A percentile compares a stretch with the other conserved stretches of the same genome.
These are phyloP conservation scores for Cucurbita maxima DNA, from an alignment of 306 rosid genomes.

Conservation along the genomic window DNA sequence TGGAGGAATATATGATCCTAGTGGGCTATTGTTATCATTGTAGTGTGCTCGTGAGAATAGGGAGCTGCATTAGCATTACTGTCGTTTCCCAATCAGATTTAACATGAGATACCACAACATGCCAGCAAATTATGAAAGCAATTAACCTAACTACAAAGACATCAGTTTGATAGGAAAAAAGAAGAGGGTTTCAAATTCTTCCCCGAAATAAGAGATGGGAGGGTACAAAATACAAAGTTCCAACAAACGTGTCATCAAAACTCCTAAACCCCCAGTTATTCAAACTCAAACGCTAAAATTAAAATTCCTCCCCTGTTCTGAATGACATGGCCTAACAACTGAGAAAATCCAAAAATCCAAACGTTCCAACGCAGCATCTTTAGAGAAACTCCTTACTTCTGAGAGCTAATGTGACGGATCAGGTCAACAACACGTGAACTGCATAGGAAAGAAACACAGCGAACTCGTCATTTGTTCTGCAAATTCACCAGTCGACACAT, in stretches of 20 bases:
- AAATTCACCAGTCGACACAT: neutral
- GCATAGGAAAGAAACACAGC: constrained; percentile 10
- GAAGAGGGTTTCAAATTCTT: neutral
- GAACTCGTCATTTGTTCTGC: neutral
- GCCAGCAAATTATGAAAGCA: too few species aligned
- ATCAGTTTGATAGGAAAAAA: neutral
- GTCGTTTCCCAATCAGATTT: too few species aligned
- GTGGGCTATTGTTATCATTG: too few species aligned
- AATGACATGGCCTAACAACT: neutral
- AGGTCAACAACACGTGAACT: constrained; percentile 88
- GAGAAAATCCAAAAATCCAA: neutral
- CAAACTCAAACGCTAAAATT: neutral
- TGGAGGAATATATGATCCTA: too few species aligned
- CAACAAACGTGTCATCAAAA: neutral
- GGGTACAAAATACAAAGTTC: neutral
- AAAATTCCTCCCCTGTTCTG: neutral
- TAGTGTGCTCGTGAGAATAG: too few species aligned
- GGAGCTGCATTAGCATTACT: too few species aligned
- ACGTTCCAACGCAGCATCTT: neutral
- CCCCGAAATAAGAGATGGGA: neutral
- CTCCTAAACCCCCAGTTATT: neutral
- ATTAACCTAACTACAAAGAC: too few species aligned
- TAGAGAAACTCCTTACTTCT: neutral
- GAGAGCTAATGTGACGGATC: constrained; percentile 58
- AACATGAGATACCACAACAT: too few species aligned